phyloP scores from a whole-genome alignment of 108 stramenopile species.

The Skeletonema costatum region DNA sequence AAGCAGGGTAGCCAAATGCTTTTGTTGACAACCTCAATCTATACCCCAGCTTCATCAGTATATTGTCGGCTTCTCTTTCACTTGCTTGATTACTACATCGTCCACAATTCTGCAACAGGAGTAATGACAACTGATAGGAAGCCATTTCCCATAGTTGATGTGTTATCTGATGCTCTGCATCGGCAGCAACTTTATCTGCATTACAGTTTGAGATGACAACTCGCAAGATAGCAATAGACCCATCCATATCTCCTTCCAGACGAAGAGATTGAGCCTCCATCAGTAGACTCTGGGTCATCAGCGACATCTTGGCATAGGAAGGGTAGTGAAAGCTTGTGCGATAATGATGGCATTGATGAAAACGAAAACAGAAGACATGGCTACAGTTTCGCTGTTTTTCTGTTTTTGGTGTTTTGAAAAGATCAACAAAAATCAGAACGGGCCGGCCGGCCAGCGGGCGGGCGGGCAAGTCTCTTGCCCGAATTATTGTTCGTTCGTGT shows the following conservation, averaged over 20 bases:
- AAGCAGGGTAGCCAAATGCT: slow-evolving; percentile 43
- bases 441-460: too few relatives aligned
- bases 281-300: slow-evolving; percentile 44
- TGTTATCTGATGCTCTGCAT: neutral
- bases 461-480: too few relatives aligned
- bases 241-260: slow-evolving; percentile 31
- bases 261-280: slow-evolving; percentile 35
- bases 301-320: slow-evolving; percentile 19
- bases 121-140: slow-evolving; percentile 29
- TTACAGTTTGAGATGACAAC: slow-evolving; percentile 37
- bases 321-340: neutral
- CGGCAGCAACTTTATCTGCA: slow-evolving; percentile 5
- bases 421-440: too few relatives aligned
- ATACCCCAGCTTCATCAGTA: slow-evolving; percentile 31
- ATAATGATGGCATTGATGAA: too few relatives aligned
- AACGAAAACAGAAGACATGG: too few relatives aligned
- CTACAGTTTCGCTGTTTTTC: too few relatives aligned
- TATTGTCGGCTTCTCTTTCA: slow-evolving; percentile 28
- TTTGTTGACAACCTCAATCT: slow-evolving; percentile 22
- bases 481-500: too few relatives aligned
- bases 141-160: slow-evolving; percentile 20
- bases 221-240: slow-evolving; percentile 32
- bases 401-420: too few relatives aligned
- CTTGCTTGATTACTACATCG: neutral
- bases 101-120: slow-evolving; percentile 36